Evolutionary conservation across 2,329 filamentous ascomycete species (phyloP), one percentile per base, ranked within the genome.

Genomic region (Talaromyces islandicus): DNA sequence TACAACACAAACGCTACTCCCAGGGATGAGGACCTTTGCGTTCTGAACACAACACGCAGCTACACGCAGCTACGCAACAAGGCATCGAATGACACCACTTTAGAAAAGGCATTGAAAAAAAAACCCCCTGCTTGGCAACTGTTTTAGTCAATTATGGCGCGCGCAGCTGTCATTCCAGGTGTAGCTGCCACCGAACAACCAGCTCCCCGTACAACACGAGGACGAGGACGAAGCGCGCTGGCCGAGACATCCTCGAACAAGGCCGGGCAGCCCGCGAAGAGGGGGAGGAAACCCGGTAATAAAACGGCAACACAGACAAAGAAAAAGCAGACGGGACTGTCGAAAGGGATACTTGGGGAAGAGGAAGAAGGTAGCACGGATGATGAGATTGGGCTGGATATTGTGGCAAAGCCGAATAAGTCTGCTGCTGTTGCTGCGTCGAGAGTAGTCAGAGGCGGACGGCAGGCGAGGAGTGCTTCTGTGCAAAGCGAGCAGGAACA

Each of bases 101-200:
- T n/a, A n/a, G n/a, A n/a, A n/a, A n/a, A n/a, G n/a, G n/a, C n/a
- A n/a, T n/a, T n/a, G n/a, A n/a, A n/a, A n/a, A n/a, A n/a, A n/a
- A n/a, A n/a, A n/a, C n/a, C n/a, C n/a, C n/a, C n/a, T n/a, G n/a
- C n/a, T n/a, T n/a, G n/a, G n/a, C n/a, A n/a, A 32, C 30, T 32
- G 30, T n/a, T 19, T n/a, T n/a, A 27, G 17, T 35, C 9, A 46
- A 51, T 4, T 7, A 62, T 62, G 61, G 61, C 61, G 21, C 61
- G 61, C 43, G 57, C 58, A 25, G 61, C 61, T 19, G 58, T 60
- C 7, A 62, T 62, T 1, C 57, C 58, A 4, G 59, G 51, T 12
- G 51, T 61, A 5, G 54, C 51, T 35, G 32, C 32, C 12, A 35
- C 32, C 30, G 12, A 60, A 19, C 35, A 24, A 14, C 58, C 61